Percentiles rank a stretch among this genome's conserved stretches.
Evolutionary conservation across 2,329 filamentous ascomycete species (phyloP).

Genomic region (Bipolaris bicolor): DNA sequence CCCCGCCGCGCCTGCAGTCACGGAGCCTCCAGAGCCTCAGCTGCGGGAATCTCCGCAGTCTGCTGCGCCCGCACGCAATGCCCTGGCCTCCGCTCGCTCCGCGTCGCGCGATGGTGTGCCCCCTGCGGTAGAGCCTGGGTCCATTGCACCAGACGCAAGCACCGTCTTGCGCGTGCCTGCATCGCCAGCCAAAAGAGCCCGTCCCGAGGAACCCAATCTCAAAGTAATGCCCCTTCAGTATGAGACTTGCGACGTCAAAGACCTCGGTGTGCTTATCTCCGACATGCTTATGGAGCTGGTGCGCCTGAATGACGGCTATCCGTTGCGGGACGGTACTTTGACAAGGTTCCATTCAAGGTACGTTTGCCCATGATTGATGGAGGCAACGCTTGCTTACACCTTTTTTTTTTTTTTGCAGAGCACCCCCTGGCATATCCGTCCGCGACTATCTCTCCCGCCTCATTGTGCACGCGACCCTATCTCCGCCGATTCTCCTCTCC

Average conservation of each 20-base stretch:
- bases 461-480: constrained; percentile 90
- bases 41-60: constrained; percentile 45
- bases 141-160: constrained; percentile 25
- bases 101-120: constrained; percentile 22
- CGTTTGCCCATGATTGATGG: constrained; percentile 18
- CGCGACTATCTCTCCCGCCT: constrained; percentile 91
- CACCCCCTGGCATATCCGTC: constrained; percentile 90
- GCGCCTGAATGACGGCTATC: constrained; percentile 86
- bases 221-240: constrained; percentile 75
- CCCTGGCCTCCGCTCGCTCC: constrained; percentile 16
- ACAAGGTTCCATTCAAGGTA: constrained; percentile 95
- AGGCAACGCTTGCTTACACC: constrained; percentile 12
- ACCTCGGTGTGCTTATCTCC: constrained; percentile 87
- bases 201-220: constrained; percentile 49
- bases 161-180: constrained; percentile 23
- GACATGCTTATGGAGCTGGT: constrained; percentile 97
- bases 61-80: constrained; percentile 28
- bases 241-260: constrained; percentile 79
- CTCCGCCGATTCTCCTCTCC: constrained; percentile 90
- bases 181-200: constrained; percentile 43
- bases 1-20: constrained; percentile 40
- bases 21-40: constrained; percentile 45
- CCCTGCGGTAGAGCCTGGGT: constrained; percentile 17
- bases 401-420: constrained; percentile 46
- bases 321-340: constrained; percentile 81